phyloP scores from a whole-genome alignment of 2,329 filamentous ascomycete species.

The Macrophomina pseudophaseolina region DNA sequence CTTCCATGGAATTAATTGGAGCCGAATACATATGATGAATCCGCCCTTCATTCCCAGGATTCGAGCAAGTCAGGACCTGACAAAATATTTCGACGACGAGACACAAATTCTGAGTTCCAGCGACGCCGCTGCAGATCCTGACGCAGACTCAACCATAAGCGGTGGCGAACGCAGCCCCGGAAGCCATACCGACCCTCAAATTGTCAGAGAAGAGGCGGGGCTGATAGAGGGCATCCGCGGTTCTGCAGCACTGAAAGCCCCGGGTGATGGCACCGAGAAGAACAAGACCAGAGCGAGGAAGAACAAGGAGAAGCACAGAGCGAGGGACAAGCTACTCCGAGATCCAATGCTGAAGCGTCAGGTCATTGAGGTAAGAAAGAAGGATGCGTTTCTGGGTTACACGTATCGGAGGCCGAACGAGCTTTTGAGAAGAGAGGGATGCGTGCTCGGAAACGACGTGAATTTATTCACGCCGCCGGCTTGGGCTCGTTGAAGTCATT shows the following conservation, averaged over 20 bases:
- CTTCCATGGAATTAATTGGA: conserved; percentile 82
- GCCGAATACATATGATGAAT: conserved; percentile 68
- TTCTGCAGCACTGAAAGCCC: background rate
- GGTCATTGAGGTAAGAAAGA: conserved; percentile 81
- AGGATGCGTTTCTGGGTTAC: conserved; percentile 86
- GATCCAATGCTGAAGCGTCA: conserved; percentile 69
- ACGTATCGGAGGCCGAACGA: conserved; percentile 68
- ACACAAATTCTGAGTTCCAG: conserved; percentile 60
- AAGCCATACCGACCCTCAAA: background rate
- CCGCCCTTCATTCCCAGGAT: conserved; percentile 85
- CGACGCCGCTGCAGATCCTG: background rate
- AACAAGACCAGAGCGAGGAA: conserved; percentile 45
- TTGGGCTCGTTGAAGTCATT: background rate
- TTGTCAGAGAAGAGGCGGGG: background rate
- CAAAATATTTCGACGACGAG: conserved; percentile 89
- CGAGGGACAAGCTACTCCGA: conserved; percentile 82
- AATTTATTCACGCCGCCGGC: background rate
- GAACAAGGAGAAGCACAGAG: conserved; percentile 73
- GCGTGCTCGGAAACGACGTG: background rate
- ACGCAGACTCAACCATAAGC: background rate
- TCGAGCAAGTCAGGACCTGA: conserved; percentile 56
- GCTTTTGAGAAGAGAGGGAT: background rate
- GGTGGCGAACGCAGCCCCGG: background rate
- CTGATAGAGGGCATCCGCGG: background rate
- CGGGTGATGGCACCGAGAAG: conserved; percentile 3